Evolutionary conservation across 1,284 basidiomycete genomes (phyloP).

Genomic region (Pseudozyma tsukubaensis): DNA sequence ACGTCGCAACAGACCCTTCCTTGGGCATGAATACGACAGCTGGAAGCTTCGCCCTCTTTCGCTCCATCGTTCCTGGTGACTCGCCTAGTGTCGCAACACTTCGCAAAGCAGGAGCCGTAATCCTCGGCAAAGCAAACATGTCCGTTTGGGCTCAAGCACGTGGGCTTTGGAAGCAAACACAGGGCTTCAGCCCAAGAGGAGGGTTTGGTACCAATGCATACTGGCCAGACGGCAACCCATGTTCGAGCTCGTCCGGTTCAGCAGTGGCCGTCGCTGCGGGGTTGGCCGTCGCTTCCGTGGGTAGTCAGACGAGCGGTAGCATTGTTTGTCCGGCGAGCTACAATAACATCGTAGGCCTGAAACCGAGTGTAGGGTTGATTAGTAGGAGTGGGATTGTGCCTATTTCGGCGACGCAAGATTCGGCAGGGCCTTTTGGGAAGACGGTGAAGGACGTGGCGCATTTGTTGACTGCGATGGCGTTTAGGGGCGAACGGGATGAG

Average conservation of each 20-base stretch:
- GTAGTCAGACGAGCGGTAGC: slow-evolving; percentile 73
- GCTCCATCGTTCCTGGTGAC: slow-evolving; percentile 74
- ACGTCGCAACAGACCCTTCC: slow-evolving; percentile 74
- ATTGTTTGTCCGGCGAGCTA: slow-evolving; percentile 48
- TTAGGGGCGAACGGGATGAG: slow-evolving; percentile 23
- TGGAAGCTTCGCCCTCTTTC: slow-evolving; percentile 71
- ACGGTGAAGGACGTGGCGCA: slow-evolving; percentile 47
- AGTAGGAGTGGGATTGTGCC: slow-evolving; percentile 45
- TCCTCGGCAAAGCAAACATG: slow-evolving; percentile 72
- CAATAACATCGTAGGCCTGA: slow-evolving; percentile 53
- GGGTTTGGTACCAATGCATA: slow-evolving; percentile 77
- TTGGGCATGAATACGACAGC: slow-evolving; percentile 76
- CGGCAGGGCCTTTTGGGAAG: slow-evolving; percentile 36
- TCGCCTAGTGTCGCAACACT: slow-evolving; percentile 75
- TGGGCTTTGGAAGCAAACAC: slow-evolving; percentile 71
- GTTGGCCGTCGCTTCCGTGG: slow-evolving; percentile 74
- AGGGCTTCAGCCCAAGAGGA: slow-evolving; percentile 77
- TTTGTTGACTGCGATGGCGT: slow-evolving; percentile 44
- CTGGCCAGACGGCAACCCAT: slow-evolving; percentile 75
- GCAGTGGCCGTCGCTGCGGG: slow-evolving; percentile 76
- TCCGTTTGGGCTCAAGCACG: slow-evolving; percentile 70
- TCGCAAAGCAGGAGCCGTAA: slow-evolving; percentile 77
- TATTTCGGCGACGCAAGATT: slow-evolving; percentile 41
- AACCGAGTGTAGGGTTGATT: slow-evolving; percentile 46
- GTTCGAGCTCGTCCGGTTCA: slow-evolving; percentile 77